Percentiles rank a stretch among this genome's conserved stretches.
Evolutionary conservation across 495 filamentous ascomycete species (phyloP).

Genomic region (Trichoderma orchidacearum): DNA sequence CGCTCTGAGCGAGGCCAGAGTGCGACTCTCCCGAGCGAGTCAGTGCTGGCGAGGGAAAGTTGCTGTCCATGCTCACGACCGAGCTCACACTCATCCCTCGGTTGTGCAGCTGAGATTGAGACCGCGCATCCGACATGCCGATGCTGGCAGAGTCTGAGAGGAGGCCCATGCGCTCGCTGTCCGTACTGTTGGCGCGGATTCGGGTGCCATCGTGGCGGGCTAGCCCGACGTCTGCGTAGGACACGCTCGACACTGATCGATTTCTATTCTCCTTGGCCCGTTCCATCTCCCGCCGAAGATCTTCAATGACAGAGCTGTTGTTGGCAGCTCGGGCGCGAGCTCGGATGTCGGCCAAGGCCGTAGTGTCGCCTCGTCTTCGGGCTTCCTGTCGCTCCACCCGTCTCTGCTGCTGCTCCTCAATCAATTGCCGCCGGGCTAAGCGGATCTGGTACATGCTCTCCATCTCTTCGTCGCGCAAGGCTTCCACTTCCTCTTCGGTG

Average conservation of each 20-base stretch:
- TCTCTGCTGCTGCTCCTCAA: slow-evolving; percentile 63
- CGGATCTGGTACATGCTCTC: slow-evolving; percentile 84
- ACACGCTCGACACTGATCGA: slow-evolving; percentile 66
- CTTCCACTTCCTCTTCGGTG: slow-evolving; percentile 47
- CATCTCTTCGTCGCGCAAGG: slow-evolving; percentile 82
- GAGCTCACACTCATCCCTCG: slow-evolving; percentile 30
- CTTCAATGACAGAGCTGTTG: slow-evolving; percentile 23
- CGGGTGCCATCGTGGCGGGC: slow-evolving; percentile 82
- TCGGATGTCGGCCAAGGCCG: slow-evolving; percentile 47
- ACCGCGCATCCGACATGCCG: not conserved
- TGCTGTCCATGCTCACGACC: slow-evolving; percentile 32
- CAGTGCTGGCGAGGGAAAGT: slow-evolving; percentile 13
- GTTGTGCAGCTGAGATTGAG: slow-evolving; percentile 18
- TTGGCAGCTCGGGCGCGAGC: slow-evolving; percentile 23
- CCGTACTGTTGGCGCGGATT: slow-evolving; percentile 64
- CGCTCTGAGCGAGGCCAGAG: slow-evolving; percentile 2
- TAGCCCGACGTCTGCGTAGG: slow-evolving; percentile 75
- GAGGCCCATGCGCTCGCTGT: slow-evolving; percentile 63
- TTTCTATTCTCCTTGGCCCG: slow-evolving; percentile 49
- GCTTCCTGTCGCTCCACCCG: slow-evolving; percentile 52
- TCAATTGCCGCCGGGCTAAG: slow-evolving; percentile 58
- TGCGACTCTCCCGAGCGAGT: slow-evolving; percentile 4
- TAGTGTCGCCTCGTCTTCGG: slow-evolving; percentile 50
- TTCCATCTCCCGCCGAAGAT: slow-evolving; percentile 53
- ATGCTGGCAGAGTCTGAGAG: slow-evolving; percentile 58